Evolutionary conservation across 177 flowering plant species (phyloP).

Genomic region (Telopea speciosissima): DNA sequence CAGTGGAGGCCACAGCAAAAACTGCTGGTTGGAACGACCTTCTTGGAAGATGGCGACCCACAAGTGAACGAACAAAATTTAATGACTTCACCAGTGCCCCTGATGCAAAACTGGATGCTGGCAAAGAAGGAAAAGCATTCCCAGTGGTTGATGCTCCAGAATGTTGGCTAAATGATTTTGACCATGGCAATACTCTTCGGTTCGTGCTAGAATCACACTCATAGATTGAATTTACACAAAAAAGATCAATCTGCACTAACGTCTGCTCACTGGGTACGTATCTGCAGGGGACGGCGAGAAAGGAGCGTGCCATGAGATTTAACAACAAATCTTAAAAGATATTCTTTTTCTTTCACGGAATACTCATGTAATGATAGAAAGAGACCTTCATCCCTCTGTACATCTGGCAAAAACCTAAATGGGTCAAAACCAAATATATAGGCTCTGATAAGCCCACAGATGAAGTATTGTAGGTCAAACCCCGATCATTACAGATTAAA

Average conservation of each 20-base stretch:
- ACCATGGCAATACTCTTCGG: conserved; percentile 50
- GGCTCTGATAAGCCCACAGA: not conserved
- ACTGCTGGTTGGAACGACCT: conserved; percentile 76
- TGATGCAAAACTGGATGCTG: conserved; percentile 77
- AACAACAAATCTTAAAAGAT: not conserved
- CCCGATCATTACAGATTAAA: not conserved
- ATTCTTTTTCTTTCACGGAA: not conserved
- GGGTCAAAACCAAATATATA: not conserved
- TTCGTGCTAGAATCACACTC: conserved; percentile 61
- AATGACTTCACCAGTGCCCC: conserved; percentile 74
- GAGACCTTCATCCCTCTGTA: not conserved
- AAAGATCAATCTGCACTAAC: conserved; percentile 70
- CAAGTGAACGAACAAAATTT: conserved; percentile 80
- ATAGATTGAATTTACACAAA: conserved; percentile 68
- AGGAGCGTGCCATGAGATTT: not conserved
- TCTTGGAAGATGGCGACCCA: conserved; percentile 69
- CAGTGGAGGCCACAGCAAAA: conserved; percentile 68
- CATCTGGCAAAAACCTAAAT: not conserved
- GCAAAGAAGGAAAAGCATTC: conserved; percentile 45
- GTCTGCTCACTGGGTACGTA: conserved; percentile 91
- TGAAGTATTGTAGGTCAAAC: not conserved
- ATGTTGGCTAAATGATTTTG: conserved; percentile 51
- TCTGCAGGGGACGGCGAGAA: conserved; percentile 35
- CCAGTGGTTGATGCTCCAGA: conserved; percentile 39
- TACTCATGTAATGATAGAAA: not conserved